A percentile compares a stretch with the other conserved stretches of the same genome.
These are phyloP conservation scores for Hemerocallis citrina DNA, from an alignment of 106 monocot species.

Conservation along the genomic window DNA sequence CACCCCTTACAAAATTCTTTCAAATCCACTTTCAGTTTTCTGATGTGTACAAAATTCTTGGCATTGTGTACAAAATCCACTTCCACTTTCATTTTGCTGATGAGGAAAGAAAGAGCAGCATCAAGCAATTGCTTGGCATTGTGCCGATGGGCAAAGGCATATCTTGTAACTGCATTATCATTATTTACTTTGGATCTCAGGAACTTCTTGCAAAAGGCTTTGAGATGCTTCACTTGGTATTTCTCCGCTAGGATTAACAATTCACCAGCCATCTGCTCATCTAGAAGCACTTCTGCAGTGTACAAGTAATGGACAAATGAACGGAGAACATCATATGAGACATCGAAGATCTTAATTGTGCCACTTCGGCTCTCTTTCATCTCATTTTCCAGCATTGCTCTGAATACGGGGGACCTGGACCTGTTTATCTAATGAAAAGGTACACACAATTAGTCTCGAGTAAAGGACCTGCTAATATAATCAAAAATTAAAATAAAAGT, in stretches of 20 bases:
- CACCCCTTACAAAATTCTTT: no score
- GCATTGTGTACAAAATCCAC: no score
- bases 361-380: slow-evolving; percentile 92
- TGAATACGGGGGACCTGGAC: slow-evolving; percentile 89
- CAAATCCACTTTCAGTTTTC: no score
- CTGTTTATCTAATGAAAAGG: slow-evolving; percentile 51
- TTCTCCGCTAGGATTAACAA: slow-evolving; percentile 77
- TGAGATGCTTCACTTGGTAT: slow-evolving; percentile 93
- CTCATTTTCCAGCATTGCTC: slow-evolving; percentile 86
- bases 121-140: slow-evolving; percentile 63
- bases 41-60: no score
- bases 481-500: no score
- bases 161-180: slow-evolving; percentile 65
- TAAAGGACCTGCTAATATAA: no score
- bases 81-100: slow-evolving; percentile 93
- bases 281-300: slow-evolving; percentile 77
- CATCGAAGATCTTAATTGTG: slow-evolving; percentile 65
- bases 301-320: slow-evolving; percentile 83
- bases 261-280: slow-evolving; percentile 72
- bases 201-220: slow-evolving; percentile 77
- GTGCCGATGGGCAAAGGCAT: slow-evolving; percentile 69
- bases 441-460: no score
- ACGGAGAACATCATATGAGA: slow-evolving; percentile 71
- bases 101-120: slow-evolving; percentile 49
- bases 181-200: slow-evolving; percentile 81